Percentiles rank a stretch among this genome's conserved stretches.
Evolutionary conservation across 495 filamentous ascomycete genomes (phyloP).

Genomic region (Penicillium cataractarum): DNA sequence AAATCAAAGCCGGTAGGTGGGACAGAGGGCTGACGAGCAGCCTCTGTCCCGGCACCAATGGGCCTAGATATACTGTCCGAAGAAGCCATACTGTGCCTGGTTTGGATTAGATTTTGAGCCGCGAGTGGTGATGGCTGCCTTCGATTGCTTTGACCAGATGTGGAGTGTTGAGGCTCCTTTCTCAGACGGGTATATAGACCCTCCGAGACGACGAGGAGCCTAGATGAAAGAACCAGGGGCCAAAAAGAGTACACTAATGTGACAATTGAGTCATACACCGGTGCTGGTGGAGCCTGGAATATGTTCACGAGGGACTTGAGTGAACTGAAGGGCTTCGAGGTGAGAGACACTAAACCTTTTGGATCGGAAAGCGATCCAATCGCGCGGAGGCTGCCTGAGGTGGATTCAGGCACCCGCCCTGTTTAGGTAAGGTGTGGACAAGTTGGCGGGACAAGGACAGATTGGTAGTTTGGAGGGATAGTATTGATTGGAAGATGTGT

Average conservation of each 20-base stretch:
- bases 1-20: conserved; percentile 22
- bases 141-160: conserved; percentile 1
- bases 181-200: conserved; percentile 6
- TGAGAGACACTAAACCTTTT: background rate
- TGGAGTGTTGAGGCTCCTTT: conserved; percentile 7
- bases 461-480: background rate
- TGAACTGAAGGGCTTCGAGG: background rate
- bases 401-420: conserved; percentile 26
- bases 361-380: conserved; percentile 8
- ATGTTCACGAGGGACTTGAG: conserved; percentile 11
- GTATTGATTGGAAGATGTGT: background rate
- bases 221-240: background rate
- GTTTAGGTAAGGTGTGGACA: conserved; percentile 12
- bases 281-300: background rate
- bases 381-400: conserved; percentile 28
- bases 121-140: conserved; percentile 8
- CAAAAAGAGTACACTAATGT: background rate
- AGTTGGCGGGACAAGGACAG: background rate
- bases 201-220: conserved; percentile 4
- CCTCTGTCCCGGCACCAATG: conserved; percentile 8
- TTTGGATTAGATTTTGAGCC: background rate
- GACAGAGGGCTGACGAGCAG: conserved; percentile 10
- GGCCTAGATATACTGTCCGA: conserved; percentile 21
- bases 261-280: conserved; percentile 5
- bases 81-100: conserved; percentile 19